Conservation (phyloP, 306 rosid species). For the Rosa chinensis region DNA sequence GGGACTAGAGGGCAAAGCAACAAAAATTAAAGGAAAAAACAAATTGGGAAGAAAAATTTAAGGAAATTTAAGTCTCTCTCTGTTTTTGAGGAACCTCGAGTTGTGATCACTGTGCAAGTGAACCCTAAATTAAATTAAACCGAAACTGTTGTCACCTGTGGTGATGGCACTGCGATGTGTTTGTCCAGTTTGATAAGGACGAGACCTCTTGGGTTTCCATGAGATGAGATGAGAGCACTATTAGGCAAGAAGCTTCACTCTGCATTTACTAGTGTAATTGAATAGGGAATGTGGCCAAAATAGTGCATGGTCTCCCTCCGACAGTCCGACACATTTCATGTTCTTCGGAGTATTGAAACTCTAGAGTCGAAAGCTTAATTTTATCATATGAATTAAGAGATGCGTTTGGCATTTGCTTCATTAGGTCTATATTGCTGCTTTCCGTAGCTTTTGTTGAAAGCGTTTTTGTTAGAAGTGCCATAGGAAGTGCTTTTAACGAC, state of each 20-base stretch:
- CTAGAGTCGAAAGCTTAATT: neutral
- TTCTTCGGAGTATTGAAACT: neutral
- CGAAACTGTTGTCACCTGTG: conserved; percentile 21
- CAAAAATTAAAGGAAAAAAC: neutral
- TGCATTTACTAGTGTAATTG: neutral
- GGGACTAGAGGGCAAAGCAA: neutral
- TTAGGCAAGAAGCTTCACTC: conserved; percentile 39
- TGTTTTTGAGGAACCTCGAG: conserved; percentile 42
- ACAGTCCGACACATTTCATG: neutral
- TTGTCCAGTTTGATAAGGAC: conserved; percentile 46
- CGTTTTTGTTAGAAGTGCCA: neutral
- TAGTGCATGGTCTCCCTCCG: neutral
- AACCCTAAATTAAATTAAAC: conserved; percentile 36
- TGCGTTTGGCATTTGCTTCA: too few species aligned
- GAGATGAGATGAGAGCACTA: conserved; percentile 13
- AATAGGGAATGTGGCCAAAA: neutral
- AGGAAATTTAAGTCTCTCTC: conserved; percentile 12
- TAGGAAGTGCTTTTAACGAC: neutral
- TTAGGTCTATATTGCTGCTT: too few species aligned
- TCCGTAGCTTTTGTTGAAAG: neutral
- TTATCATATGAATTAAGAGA: too few species aligned
- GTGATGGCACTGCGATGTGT: conserved; percentile 10
- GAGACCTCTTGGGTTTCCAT: conserved; percentile 25
- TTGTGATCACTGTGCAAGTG: conserved; percentile 33
- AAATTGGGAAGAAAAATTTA: neutral